A percentile compares a stretch with the other conserved stretches of the same genome.
These are phyloP conservation scores for Bidens hawaiensis DNA, from an alignment of 140 eudicot species.

Conservation along the genomic window DNA sequence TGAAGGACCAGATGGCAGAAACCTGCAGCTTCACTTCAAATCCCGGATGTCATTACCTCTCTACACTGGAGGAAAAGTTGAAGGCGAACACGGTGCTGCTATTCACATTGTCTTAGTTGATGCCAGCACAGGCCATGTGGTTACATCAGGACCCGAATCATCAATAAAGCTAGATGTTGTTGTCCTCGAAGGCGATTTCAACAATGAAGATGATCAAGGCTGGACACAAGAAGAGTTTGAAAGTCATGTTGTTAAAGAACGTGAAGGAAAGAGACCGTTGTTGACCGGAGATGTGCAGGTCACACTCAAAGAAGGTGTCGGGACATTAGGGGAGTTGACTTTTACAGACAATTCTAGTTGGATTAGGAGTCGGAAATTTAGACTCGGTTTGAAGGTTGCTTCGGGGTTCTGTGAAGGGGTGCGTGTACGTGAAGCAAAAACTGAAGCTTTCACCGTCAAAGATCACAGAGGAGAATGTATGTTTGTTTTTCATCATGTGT, in stretches of 20 bases:
- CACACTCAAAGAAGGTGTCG: conserved; percentile 87
- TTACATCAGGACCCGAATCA: conserved; percentile 83
- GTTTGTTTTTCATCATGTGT: conserved; percentile 9
- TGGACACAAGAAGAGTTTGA: conserved; percentile 89
- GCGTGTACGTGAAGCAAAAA: conserved; percentile 89
- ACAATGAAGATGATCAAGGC: conserved; percentile 75
- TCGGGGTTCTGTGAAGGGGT: conserved; percentile 75
- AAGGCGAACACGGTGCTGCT: conserved; percentile 96
- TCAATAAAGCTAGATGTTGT: conserved; percentile 76
- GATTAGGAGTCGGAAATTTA: conserved; percentile 91
- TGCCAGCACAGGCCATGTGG: conserved; percentile 60
- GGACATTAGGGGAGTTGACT: conserved; percentile 87
- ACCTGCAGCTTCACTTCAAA: conserved; percentile 74
- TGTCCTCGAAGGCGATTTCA: conserved; percentile 94
- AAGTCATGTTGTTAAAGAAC: conserved; percentile 91
- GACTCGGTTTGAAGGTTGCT: conserved; percentile 81
- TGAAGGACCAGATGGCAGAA: conserved; percentile 92
- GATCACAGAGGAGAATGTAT: conserved; percentile 98
- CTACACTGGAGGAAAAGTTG: conserved; percentile 89
- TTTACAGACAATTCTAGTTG: conserved; percentile 95
- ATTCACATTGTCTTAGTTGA: conserved; percentile 75
- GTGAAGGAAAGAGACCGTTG: conserved; percentile 94
- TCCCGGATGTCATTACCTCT: conserved; percentile 78
- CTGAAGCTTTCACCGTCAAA: conserved; percentile 89
- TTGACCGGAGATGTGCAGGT: conserved; percentile 75